These are phyloP conservation scores for Suhomyces anneliseae DNA, from an alignment of 1,139 yeast species.

Conservation along the genomic window DNA sequence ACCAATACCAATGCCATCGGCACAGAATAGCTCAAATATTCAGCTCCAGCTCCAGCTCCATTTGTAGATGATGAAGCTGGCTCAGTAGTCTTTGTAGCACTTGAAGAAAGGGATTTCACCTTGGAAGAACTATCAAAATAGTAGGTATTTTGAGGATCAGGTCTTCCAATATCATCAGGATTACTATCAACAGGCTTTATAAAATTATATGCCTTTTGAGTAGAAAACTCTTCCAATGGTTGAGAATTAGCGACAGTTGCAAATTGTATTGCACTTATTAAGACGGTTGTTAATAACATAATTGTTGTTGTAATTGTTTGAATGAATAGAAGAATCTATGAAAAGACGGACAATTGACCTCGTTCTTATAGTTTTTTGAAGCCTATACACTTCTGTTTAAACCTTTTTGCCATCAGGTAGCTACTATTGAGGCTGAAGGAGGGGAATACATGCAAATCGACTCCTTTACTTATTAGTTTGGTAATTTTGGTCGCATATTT, in stretches of 20 bases:
- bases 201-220: neutral
- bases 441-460: no score
- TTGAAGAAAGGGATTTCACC: no score
- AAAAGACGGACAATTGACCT: no score
- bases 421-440: no score
- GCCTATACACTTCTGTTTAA: neutral
- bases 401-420: neutral
- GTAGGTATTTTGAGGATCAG: neutral
- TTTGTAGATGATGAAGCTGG: neutral
- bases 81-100: no score
- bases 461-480: no score
- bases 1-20: neutral
- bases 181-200: neutral
- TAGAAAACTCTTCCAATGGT: neutral
- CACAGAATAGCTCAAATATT: neutral
- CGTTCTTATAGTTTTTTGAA: neutral
- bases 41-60: neutral
- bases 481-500: no score
- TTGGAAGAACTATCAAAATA: neutral
- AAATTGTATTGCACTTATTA: conserved; percentile 1
- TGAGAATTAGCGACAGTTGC: neutral
- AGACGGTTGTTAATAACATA: neutral
- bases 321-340: neutral
- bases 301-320: conserved; percentile 3
- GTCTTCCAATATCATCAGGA: neutral